Evolutionary conservation across 2,329 filamentous ascomycete species (phyloP).

Genomic region (Fusarium avenaceum): DNA sequence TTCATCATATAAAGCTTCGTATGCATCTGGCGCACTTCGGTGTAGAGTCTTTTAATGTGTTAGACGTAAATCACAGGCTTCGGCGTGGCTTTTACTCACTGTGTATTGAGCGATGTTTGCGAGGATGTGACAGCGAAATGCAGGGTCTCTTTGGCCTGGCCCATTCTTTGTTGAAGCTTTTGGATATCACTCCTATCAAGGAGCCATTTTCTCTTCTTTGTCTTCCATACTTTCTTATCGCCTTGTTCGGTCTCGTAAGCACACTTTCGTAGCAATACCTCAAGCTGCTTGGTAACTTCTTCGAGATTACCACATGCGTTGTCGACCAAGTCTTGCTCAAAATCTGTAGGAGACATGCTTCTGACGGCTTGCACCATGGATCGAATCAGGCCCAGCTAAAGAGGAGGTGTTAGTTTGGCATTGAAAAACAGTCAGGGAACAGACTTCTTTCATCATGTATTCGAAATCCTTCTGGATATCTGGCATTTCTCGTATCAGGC

Average conservation of each 20-base stretch:
- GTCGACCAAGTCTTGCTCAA: background rate
- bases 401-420: background rate
- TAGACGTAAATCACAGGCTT: background rate
- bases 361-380: conserved; percentile 5
- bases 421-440: accelerated
- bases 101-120: background rate
- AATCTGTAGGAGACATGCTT: background rate
- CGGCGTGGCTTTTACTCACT: background rate
- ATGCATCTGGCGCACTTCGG: conserved; percentile 3
- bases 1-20: background rate
- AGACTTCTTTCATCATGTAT: conserved; percentile 19
- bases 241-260: background rate
- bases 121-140: conserved; percentile 16
- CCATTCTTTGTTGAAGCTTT: conserved; percentile 20
- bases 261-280: conserved; percentile 6
- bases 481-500: conserved; percentile 17
- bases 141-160: conserved; percentile 7
- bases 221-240: background rate
- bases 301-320: background rate
- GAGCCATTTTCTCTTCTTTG: conserved; percentile 26
- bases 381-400: conserved; percentile 8
- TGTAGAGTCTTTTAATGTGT: conserved; percentile 1
- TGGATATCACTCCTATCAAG: conserved; percentile 9
- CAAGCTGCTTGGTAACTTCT: conserved; percentile 5
- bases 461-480: conserved; percentile 30